Percentiles rank a stretch among this genome's conserved stretches.
Evolutionary conservation across 192 early-diverging fungal species (phyloP).

Genomic region (Gaertneriomyces sp.): DNA sequence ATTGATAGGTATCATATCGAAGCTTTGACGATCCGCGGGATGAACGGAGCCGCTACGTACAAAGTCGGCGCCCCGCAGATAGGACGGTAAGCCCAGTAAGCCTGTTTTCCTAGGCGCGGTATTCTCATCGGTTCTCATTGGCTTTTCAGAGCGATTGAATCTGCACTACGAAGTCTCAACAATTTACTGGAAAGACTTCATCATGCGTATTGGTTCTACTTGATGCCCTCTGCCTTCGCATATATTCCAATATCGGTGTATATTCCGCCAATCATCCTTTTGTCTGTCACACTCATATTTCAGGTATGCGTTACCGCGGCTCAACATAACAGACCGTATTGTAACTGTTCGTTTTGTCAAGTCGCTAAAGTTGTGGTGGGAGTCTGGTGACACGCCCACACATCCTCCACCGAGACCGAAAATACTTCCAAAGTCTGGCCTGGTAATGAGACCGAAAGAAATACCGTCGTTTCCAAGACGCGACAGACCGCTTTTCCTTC

Average conservation of each 20-base stretch:
- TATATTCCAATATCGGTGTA: slow-evolving; percentile 90
- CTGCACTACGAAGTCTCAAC: slow-evolving; percentile 77
- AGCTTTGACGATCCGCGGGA: slow-evolving; percentile 34
- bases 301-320: slow-evolving; percentile 20
- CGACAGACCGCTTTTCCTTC: slow-evolving; percentile 29
- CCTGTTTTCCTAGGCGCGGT: background rate
- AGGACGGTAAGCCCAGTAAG: slow-evolving; percentile 9
- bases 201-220: slow-evolving; percentile 96
- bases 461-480: slow-evolving; percentile 23
- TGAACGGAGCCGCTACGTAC: slow-evolving; percentile 11
- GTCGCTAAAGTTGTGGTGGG: slow-evolving; percentile 20
- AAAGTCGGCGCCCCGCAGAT: slow-evolving; percentile 11
- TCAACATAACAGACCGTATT: too few relatives aligned
- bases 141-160: slow-evolving; percentile 57
- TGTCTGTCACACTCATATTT: slow-evolving; percentile 63
- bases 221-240: slow-evolving; percentile 69
- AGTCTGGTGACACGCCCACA: background rate
- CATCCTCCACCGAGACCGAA: background rate
- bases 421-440: slow-evolving; percentile 1
- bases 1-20: slow-evolving; percentile 42
- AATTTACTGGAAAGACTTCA: slow-evolving; percentile 92
- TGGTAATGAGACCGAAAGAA: background rate
- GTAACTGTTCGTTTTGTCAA: background rate
- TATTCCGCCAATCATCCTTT: slow-evolving; percentile 76
- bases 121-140: background rate